Percentiles rank a stretch among this genome's conserved stretches.
These are phyloP conservation scores for Neltuma alba DNA, from an alignment of 306 rosid genomes.

Conservation along the genomic window DNA sequence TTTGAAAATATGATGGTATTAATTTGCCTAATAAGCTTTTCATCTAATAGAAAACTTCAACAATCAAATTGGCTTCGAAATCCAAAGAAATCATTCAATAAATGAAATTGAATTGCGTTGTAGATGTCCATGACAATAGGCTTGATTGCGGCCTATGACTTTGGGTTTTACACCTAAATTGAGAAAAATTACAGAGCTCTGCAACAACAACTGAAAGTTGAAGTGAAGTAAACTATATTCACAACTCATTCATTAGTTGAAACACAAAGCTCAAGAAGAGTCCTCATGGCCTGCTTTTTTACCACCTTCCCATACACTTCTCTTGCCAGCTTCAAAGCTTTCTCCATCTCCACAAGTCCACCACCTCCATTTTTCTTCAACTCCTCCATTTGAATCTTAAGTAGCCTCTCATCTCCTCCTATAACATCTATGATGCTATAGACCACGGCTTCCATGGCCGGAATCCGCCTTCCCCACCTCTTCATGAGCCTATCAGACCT, in stretches of 20 bases:
- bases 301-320: conserved; percentile 70
- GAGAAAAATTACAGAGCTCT: background rate
- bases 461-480: conserved; percentile 82
- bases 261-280: conserved; percentile 50
- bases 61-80: background rate
- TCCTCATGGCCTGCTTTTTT: conserved; percentile 73
- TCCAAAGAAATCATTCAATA: background rate
- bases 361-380: conserved; percentile 48
- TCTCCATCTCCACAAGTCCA: conserved; percentile 59
- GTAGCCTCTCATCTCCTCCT: conserved; percentile 81
- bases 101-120: conserved; percentile 2
- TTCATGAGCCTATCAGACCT: conserved; percentile 61
- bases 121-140: background rate
- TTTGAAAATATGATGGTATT: too few relatives aligned
- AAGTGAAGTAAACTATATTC: background rate
- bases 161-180: conserved; percentile 9
- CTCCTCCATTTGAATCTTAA: conserved; percentile 55
- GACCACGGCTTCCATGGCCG: conserved; percentile 45
- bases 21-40: too few relatives aligned
- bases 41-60: background rate
- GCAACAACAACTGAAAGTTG: background rate
- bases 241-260: conserved; percentile 33
- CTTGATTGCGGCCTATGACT: conserved; percentile 20
- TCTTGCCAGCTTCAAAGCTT: conserved; percentile 61
- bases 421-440: conserved; percentile 63